Conservation (phyloP, 2,329 filamentous ascomycete genomes). For the Colletotrichum australisinense region DNA sequence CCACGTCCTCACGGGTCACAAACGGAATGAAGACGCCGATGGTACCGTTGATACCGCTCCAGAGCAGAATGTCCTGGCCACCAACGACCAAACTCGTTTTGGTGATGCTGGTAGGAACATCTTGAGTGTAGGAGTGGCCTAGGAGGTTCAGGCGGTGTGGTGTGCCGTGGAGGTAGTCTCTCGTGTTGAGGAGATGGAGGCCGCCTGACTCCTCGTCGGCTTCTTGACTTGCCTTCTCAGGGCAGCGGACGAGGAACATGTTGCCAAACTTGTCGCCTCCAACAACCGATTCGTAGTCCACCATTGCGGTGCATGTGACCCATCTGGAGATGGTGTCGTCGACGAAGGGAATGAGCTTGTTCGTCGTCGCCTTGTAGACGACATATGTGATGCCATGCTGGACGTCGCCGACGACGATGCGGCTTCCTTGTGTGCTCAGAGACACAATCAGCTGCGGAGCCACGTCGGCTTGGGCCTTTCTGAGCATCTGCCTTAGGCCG, state of each 20-base stretch:
- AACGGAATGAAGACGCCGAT: conserved; percentile 95
- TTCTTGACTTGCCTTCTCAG: conserved; percentile 86
- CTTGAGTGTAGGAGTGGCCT: conserved; percentile 90
- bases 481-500: conserved; percentile 90
- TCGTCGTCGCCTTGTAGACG: conserved; percentile 92
- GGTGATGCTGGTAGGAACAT: conserved; percentile 90
- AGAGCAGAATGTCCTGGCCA: conserved; percentile 90
- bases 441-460: conserved; percentile 87
- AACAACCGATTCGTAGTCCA: conserved; percentile 95
- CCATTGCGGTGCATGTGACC: conserved; percentile 92
- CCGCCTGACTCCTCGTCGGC: conserved; percentile 93
- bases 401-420: conserved; percentile 92
- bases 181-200: conserved; percentile 89
- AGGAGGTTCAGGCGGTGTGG: conserved; percentile 87
- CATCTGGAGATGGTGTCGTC: conserved; percentile 92
- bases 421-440: conserved; percentile 88
- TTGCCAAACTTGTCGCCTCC: conserved; percentile 99
- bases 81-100: conserved; percentile 92
- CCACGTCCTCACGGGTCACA: conserved; percentile 89
- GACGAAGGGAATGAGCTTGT: conserved; percentile 91
- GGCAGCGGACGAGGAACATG: conserved; percentile 90
- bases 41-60: conserved; percentile 94
- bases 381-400: conserved; percentile 92
- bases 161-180: conserved; percentile 89
- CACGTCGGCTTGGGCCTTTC: conserved; percentile 88